Conservation (phyloP, 202 grass and related monocot genomes). For the Dendrocalamus latiflorus region DNA sequence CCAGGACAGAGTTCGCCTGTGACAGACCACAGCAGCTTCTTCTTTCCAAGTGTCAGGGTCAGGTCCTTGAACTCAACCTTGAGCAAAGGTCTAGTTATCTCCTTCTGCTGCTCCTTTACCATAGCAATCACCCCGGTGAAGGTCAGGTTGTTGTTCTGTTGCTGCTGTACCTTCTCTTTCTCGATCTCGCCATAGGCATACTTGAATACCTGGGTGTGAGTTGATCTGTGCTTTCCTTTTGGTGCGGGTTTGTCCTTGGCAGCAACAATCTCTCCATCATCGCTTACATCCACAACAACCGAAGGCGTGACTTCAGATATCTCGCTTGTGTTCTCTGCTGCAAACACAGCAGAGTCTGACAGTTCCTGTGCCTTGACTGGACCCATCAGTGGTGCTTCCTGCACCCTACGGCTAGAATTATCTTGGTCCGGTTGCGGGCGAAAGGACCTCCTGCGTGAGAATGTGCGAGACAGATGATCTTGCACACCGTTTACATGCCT, state of each 20-base stretch:
- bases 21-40: conserved; percentile 72
- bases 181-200: conserved; percentile 85
- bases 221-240: conserved; percentile 63
- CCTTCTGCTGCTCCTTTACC: conserved; percentile 49
- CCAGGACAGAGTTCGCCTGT: conserved; percentile 74
- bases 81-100: conserved; percentile 58
- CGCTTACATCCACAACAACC: conserved; percentile 34
- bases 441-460: conserved; percentile 46
- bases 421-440: conserved; percentile 12
- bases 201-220: conserved; percentile 66
- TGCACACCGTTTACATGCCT: conserved; percentile 44
- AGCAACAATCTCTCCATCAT: conserved; percentile 37
- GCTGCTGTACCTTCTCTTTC: conserved; percentile 61
- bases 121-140: conserved; percentile 65
- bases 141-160: conserved; percentile 66
- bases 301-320: conserved; percentile 48
- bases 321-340: conserved; percentile 16
- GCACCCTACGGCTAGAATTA: conserved; percentile 29
- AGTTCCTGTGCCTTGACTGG: conserved; percentile 18
- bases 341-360: conserved; percentile 45
- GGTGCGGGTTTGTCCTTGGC: conserved; percentile 29
- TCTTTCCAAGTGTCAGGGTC: conserved; percentile 69
- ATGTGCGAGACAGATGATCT: conserved; percentile 48
- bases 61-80: conserved; percentile 84
- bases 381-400: conserved; percentile 36